A percentile compares a stretch with the other conserved stretches of the same genome.
Conservation (phyloP, 2,329 filamentous ascomycete genomes). For the Colletotrichum aenigma region DNA sequence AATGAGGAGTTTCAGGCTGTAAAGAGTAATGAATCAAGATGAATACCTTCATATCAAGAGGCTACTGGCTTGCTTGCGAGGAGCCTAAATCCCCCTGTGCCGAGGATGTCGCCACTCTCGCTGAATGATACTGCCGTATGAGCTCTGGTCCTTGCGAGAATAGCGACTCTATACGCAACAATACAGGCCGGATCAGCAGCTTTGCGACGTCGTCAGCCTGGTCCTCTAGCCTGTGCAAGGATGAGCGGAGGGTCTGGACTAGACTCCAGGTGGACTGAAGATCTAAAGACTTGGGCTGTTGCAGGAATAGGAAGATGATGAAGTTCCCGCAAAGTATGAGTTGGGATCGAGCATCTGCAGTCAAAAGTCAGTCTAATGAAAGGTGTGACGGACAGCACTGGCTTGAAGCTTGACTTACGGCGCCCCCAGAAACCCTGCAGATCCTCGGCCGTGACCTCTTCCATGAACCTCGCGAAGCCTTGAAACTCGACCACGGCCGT, state of each 20-base stretch:
- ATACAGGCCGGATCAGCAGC: slow-evolving; percentile 37
- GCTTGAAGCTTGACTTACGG: slow-evolving; percentile 35
- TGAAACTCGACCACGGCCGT: slow-evolving; percentile 39
- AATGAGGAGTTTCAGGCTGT: not conserved
- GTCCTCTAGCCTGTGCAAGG: slow-evolving; percentile 35
- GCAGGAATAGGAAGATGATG: slow-evolving; percentile 50
- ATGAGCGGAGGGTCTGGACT: slow-evolving; percentile 39
- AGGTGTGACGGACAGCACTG: not conserved
- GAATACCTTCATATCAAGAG: not conserved
- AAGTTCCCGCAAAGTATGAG: slow-evolving; percentile 53
- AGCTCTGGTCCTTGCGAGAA: slow-evolving; percentile 36
- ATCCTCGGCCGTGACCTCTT: slow-evolving; percentile 34
- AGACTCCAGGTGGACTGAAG: slow-evolving; percentile 39
- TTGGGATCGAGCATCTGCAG: slow-evolving; percentile 41
- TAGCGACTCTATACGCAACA: slow-evolving; percentile 42
- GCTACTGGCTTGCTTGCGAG: not conserved
- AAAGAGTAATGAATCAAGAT: not conserved
- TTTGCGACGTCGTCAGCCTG: slow-evolving; percentile 34
- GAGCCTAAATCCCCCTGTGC: not conserved
- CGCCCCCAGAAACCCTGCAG: slow-evolving; percentile 49
- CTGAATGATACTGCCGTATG: not conserved
- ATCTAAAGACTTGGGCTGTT: slow-evolving; percentile 39
- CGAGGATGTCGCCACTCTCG: not conserved
- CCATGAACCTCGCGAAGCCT: slow-evolving; percentile 42
- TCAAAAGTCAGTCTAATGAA: not conserved